These are phyloP conservation scores for Ophiosphaerella korrae DNA, from an alignment of 2,329 filamentous ascomycete genomes.

Conservation along the genomic window DNA sequence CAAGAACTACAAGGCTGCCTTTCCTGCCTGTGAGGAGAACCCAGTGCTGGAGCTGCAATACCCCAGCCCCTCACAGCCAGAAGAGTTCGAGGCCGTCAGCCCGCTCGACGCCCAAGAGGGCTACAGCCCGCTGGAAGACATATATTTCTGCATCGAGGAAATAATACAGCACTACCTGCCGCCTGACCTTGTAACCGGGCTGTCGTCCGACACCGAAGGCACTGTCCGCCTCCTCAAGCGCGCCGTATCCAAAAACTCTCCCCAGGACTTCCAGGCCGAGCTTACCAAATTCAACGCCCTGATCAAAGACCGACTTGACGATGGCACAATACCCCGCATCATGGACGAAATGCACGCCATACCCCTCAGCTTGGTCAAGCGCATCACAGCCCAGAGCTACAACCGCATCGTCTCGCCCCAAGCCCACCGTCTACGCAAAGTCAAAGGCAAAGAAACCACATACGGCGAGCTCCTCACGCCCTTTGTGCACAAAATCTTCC, in stretches of 20 bases:
- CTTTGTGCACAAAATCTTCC: slow-evolving; percentile 82
- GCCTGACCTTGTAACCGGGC: slow-evolving; percentile 67
- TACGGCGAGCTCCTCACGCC: slow-evolving; percentile 90
- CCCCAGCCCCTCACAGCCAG: slow-evolving; percentile 72
- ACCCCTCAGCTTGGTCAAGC: slow-evolving; percentile 68
- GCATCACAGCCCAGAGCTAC: slow-evolving; percentile 87
- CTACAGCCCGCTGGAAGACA: slow-evolving; percentile 70
- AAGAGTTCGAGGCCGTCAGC: slow-evolving; percentile 55
- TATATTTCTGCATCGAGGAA: slow-evolving; percentile 67
- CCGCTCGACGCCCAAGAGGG: slow-evolving; percentile 31
- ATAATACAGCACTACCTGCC: slow-evolving; percentile 76
- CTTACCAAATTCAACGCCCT: slow-evolving; percentile 78
- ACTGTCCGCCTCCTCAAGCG: slow-evolving; percentile 78
- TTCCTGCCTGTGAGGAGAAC: slow-evolving; percentile 51
- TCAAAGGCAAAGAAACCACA: slow-evolving; percentile 89
- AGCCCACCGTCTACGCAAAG: slow-evolving; percentile 81
- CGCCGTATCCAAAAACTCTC: slow-evolving; percentile 69
- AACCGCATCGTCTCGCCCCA: slow-evolving; percentile 89
- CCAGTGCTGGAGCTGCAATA: slow-evolving; percentile 75
- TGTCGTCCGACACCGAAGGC: slow-evolving; percentile 74
- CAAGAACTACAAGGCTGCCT: slow-evolving; percentile 59
- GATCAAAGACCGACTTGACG: slow-evolving; percentile 67
- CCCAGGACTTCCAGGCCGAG: slow-evolving; percentile 72
- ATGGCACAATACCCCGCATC: slow-evolving; percentile 74
- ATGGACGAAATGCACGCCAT: slow-evolving; percentile 72